Evolutionary conservation across 2,329 filamentous ascomycete genomes (phyloP), one percentile per base, ranked within the genome.

Genomic region (Eutypella sp.): DNA sequence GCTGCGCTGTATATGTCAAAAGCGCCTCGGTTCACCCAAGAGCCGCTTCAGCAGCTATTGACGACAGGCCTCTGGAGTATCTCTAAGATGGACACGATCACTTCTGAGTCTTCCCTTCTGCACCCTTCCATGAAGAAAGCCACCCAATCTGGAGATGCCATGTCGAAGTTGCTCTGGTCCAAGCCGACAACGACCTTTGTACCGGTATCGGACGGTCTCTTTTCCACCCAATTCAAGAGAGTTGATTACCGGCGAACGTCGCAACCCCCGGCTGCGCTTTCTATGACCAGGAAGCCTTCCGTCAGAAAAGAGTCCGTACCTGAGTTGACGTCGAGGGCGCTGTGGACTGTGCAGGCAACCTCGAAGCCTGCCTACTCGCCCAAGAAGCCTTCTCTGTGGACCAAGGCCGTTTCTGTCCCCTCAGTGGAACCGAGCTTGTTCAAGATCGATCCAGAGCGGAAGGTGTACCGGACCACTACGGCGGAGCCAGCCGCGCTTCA

Each of bases 401-500:
- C 33, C 10, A 44, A 48, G 34, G 36, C 51, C 25, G 43, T 25
- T 9, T 10, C 19, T 15, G 16, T 33, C 10, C 31, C 29, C 15
- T 4, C 47, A 6, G 33, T 22, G 10, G 27, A 50, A 9, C 31
- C 46, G 38, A 54, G 58, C 15, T 57, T 69, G 15, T 62, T 66
- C 41, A 54, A 60, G 42, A 55, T 65, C n/a, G 58, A 66, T 44
- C 46, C 56, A 18, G 59, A 50, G 42, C 59, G 62, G 38, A 57
- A 52, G 24, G 48, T 50, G 31, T 67, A 60, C 49, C 59, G 62
- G 24, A 65, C 59, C 10, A 66, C 66, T 20, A 52, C 54, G 4
- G 57, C 58, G 16, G 55, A 60, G 11, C 64, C 64, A 18, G 63
- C 59, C n/a, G 64, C 64, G n/a, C 48, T 69, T 9, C 46, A 57